Conservation (phyloP, 2,329 filamentous ascomycete species). For the Trichothecium roseum region DNA sequence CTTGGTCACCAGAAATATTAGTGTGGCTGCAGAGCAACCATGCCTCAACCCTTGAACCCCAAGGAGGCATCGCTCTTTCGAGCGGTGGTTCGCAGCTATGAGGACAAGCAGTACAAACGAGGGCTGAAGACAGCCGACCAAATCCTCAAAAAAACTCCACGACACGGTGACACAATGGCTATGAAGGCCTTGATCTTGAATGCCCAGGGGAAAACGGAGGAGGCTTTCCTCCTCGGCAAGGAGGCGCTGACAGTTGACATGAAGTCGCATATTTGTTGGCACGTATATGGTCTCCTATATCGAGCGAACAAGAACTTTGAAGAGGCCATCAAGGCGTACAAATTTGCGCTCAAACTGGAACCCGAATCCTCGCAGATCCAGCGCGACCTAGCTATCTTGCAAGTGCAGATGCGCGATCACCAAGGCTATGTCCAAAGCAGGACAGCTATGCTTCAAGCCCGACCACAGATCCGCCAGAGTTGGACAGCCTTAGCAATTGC, state of each 20-base stretch:
- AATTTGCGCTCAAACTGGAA: constrained; percentile 85
- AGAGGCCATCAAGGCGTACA: constrained; percentile 98
- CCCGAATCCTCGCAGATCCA: constrained; percentile 93
- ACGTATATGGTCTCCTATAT: constrained; percentile 93
- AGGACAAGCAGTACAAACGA: constrained; percentile 94
- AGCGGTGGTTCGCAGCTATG: constrained; percentile 89
- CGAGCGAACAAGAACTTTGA: constrained; percentile 95
- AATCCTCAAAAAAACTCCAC: constrained; percentile 87
- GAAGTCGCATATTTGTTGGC: constrained; percentile 99
- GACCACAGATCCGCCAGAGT: constrained; percentile 75
- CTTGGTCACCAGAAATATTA: too few species aligned
- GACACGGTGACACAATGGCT: constrained; percentile 94
- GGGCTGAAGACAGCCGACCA: constrained; percentile 93
- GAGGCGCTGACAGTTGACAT: constrained; percentile 89
- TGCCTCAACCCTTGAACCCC: constrained; percentile 65
- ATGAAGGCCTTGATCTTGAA: constrained; percentile 99
- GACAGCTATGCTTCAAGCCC: constrained; percentile 74
- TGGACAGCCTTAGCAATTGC: constrained; percentile 97
- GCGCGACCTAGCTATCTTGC: constrained; percentile 82
- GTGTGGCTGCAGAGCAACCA: constrained; percentile 20
- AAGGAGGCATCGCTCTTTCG: constrained; percentile 94
- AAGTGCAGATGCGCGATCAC: constrained; percentile 95
- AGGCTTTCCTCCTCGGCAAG: constrained; percentile 90
- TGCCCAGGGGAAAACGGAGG: constrained; percentile 80
- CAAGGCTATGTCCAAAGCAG: constrained; percentile 86